These are phyloP conservation scores for Sonneratia alba DNA, from an alignment of 345 rosid species.

Conservation along the genomic window DNA sequence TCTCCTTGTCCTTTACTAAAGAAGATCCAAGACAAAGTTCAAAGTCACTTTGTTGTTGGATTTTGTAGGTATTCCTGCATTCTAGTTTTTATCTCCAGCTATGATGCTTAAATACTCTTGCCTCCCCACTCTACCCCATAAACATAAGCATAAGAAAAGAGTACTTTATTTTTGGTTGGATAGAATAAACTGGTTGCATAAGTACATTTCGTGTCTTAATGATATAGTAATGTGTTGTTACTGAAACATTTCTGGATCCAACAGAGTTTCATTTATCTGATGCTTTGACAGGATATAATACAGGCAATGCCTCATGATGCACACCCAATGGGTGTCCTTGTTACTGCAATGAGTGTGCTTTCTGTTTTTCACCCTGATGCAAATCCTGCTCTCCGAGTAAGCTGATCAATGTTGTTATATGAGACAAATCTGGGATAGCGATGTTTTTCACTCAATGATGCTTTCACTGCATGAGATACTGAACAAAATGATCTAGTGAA, in stretches of 20 bases:
- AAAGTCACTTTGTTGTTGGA: background rate
- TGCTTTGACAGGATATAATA: constrained; percentile 62
- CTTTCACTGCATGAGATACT: background rate
- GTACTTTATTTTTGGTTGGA: background rate
- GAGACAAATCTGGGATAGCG: background rate
- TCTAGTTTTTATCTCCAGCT: background rate
- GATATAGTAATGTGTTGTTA: background rate
- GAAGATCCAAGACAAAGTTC: background rate
- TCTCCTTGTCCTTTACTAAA: background rate
- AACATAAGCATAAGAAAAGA: background rate
- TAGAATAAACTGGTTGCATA: background rate
- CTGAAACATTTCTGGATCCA: background rate
- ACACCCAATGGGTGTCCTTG: constrained; percentile 97
- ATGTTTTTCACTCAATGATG: background rate
- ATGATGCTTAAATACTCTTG: background rate
- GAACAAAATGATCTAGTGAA: background rate
- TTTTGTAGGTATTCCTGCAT: background rate
- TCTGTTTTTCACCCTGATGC: constrained; percentile 98
- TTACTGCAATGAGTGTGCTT: constrained; percentile 92
- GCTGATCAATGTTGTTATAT: constrained; percentile 9
- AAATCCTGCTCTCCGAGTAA: constrained; percentile 90
- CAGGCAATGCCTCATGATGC: constrained; percentile 99
- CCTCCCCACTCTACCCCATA: background rate
- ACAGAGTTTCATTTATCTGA: background rate
- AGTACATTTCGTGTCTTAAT: background rate